Base-by-base conservation (phyloP, 164 flowering plant genomes). In the Akebia trifoliata region DNA sequence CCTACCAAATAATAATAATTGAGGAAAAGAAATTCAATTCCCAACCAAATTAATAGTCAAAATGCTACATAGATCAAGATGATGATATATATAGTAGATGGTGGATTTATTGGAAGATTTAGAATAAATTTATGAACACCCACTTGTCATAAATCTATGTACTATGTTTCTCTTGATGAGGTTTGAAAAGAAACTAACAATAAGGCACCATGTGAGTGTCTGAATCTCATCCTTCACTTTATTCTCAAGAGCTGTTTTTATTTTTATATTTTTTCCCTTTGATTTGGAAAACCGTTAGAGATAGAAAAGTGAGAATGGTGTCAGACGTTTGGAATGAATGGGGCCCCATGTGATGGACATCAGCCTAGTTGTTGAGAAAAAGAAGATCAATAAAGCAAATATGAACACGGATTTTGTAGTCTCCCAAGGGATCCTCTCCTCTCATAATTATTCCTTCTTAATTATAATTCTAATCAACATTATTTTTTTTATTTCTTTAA, bases 351-450 rank as follows among this genome's bases (percentile, higher is more conserved):
- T 78, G 83, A 72, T 54, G 63, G 59, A 76, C 76, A 76, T 73
- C 74, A 57, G 18, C 39, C 57, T 54, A 3, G 31, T 1, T 29
- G 35, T 54, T 18, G 8, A 53, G 21, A 35, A 34, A 37, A 70
- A 51, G 24, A 58, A 44, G 9, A 49, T 12, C 34, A 36, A 44
- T 66, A 69, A 67, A 57, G 56, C 50, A 35, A 64, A 68, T 50
- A 54, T 38, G 57, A 52, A 69, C 66, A 67, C 15, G 78, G 83
- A 78, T 81, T 79, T 81, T 79, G 80, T 79, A 77, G 80, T 65
- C 49, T 59, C 68, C 76, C 80, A 61, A 81, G 76, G 80, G 86
- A 77, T 79, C 58, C 72, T 79, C 81, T 68, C 64, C 50, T 44
- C 65, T 67, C 76, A 78, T 72, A 71, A 76, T 71, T 68, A 65